Percentiles rank a stretch among this genome's conserved stretches.
These are phyloP conservation scores for Suhomyces prunicola DNA, from an alignment of 805 yeast genomes.

Conservation along the genomic window DNA sequence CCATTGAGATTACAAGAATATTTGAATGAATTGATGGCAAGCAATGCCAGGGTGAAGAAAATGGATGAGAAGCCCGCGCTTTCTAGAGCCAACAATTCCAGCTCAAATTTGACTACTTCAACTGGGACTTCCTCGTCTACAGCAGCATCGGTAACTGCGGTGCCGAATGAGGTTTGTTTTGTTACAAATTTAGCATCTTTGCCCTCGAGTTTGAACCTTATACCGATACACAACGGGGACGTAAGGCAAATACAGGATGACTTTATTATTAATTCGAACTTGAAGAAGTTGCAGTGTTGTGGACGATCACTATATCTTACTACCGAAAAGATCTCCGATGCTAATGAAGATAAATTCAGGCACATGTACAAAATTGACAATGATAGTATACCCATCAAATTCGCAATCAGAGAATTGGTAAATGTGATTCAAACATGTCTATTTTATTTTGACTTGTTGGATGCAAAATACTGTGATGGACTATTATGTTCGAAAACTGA, in stretches of 20 bases:
- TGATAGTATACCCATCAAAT: slow-evolving; percentile 49
- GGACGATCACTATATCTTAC: slow-evolving; percentile 78
- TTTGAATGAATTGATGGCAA: slow-evolving; percentile 60
- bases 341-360: slow-evolving; percentile 77
- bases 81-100: background rate
- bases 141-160: background rate
- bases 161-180: slow-evolving; percentile 43
- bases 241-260: slow-evolving; percentile 46
- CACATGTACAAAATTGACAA: slow-evolving; percentile 63
- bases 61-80: slow-evolving; percentile 19
- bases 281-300: slow-evolving; percentile 75
- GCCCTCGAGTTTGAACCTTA: slow-evolving; percentile 68
- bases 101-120: background rate
- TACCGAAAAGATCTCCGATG: slow-evolving; percentile 63
- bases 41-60: slow-evolving; percentile 67
- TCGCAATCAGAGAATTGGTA: slow-evolving; percentile 73
- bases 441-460: slow-evolving; percentile 72
- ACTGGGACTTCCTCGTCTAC: background rate
- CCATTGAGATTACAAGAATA: slow-evolving; percentile 54
- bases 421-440: slow-evolving; percentile 71
- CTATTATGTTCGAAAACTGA: slow-evolving; percentile 76
- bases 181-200: slow-evolving; percentile 81
- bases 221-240: slow-evolving; percentile 67
- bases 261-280: slow-evolving; percentile 72
- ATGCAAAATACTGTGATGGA: slow-evolving; percentile 76